These are phyloP conservation scores for Tetracladium setigerum DNA, from an alignment of 495 filamentous ascomycete genomes.

Conservation along the genomic window DNA sequence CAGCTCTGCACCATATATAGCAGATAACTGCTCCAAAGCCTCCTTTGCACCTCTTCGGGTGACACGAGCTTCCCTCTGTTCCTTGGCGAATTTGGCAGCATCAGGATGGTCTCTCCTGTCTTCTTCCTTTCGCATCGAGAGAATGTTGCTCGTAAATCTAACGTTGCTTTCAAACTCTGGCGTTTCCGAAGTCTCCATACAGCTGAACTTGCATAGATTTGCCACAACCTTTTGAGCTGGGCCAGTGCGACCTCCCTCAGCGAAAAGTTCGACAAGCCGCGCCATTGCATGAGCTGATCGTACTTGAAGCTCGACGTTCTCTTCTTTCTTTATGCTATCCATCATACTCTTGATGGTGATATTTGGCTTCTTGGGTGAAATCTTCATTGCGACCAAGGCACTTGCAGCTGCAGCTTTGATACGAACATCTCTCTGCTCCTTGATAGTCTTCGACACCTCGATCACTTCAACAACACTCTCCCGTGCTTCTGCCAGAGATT, in stretches of 20 bases:
- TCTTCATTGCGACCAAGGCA: conserved; percentile 76
- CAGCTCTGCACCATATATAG: conserved; percentile 67
- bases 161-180: conserved; percentile 85
- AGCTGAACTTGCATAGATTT: conserved; percentile 94
- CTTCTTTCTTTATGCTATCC: conserved; percentile 95
- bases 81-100: conserved; percentile 77
- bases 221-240: conserved; percentile 89
- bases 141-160: conserved; percentile 62
- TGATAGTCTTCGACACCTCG: conserved; percentile 66
- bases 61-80: conserved; percentile 78
- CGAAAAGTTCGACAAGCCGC: conserved; percentile 77
- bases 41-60: conserved; percentile 90
- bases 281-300: conserved; percentile 81
- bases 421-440: conserved; percentile 77
- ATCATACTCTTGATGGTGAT: conserved; percentile 90
- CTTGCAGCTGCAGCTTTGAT: conserved; percentile 80
- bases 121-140: conserved; percentile 94
- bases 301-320: conserved; percentile 82
- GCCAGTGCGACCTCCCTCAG: conserved; percentile 60
- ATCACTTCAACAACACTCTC: conserved; percentile 61
- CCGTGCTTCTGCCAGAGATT: conserved; percentile 68
- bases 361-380: conserved; percentile 84
- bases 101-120: conserved; percentile 89
- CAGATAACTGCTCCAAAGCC: conserved; percentile 78
- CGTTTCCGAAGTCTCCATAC: conserved; percentile 93